Evolutionary conservation across 2,329 filamentous ascomycete species (phyloP), one percentile per base, ranked within the genome.

Genomic region (Aspergillus ustus): DNA sequence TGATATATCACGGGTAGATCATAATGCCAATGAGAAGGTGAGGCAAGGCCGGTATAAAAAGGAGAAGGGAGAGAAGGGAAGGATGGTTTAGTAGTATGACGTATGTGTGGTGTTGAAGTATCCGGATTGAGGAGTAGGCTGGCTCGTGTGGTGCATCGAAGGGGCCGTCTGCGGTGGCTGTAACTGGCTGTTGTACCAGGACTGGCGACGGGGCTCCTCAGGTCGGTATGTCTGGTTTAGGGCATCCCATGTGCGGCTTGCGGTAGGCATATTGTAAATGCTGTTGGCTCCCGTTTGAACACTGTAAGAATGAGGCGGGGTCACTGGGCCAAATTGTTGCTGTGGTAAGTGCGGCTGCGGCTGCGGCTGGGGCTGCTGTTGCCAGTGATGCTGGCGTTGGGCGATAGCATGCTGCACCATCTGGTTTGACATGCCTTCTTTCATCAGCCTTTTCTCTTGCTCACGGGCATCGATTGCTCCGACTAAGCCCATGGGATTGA

Each of bases 391-490:
- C 70, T 91, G 87, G 29, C 88, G 83, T 73, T 90, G 88, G 49
- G 84, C 82, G 70, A 93, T 91, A 0, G 89, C 91, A 63, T 91
- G 84, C 66, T 92, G 88, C 7, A 92, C 89, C 62, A 88, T 86
- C 60, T 89, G 87, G 49, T 88, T 89, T 61, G 89, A 87, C 62
- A 89, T 78, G 0, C 89, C 89, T 60, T 90, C 84, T 69, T 86
- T 91, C 76, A 90, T 87, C 57, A 89, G 85, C 65, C 86, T 83
- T 72, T 87, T 92, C 71, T 96, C 92, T 11, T 88, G 87, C 74
- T 97, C 91, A 15, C 93, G 86, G 2, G 87, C 85, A 63, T 92
- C 90, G 58, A 97, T 93, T 15, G 91, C 89, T 1, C 90, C 91
- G 7, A 96, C 87, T 1, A 97, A 81, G 0, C 90, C 89, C 22